These are phyloP conservation scores for Manihot esculenta DNA, from an alignment of 441 rosid genomes.

Conservation along the genomic window DNA sequence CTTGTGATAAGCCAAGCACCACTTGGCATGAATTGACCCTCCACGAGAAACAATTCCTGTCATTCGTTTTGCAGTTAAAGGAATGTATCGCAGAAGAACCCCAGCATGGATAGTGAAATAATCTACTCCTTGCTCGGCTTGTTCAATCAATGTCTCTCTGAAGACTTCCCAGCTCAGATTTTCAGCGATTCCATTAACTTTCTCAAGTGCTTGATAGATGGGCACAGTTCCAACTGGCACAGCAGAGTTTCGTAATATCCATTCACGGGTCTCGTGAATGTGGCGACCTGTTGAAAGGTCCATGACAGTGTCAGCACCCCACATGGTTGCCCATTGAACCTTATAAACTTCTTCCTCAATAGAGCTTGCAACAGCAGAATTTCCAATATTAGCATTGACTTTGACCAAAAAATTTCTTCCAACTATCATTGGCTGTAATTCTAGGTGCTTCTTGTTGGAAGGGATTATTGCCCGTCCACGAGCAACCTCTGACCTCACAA, in stretches of 20 bases:
- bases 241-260: constrained; percentile 91
- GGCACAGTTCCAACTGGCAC: constrained; percentile 97
- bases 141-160: constrained; percentile 88
- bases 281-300: constrained; percentile 98
- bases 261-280: constrained; percentile 98
- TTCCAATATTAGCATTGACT: constrained; percentile 97
- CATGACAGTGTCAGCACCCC: constrained; percentile 99
- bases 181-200: constrained; percentile 89
- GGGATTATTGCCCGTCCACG: constrained; percentile 98
- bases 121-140: constrained; percentile 98
- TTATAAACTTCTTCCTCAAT: constrained; percentile 98
- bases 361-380: constrained; percentile 93
- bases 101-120: constrained; percentile 98
- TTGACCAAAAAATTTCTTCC: constrained; percentile 94
- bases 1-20: constrained; percentile 94
- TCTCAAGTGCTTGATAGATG: constrained; percentile 95
- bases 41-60: constrained; percentile 97
- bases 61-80: constrained; percentile 90
- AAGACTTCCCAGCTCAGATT: constrained; percentile 92
- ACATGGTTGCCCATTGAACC: constrained; percentile 99
- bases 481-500: constrained; percentile 93
- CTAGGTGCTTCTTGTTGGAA: constrained; percentile 92
- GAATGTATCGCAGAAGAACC: constrained; percentile 83
- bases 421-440: constrained; percentile 91
- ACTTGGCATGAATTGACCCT: constrained; percentile 95